Evolutionary conservation across 495 filamentous ascomycete genomes (phyloP), one percentile per base, ranked within the genome.

Genomic region (Mytilinidion resinicola): DNA sequence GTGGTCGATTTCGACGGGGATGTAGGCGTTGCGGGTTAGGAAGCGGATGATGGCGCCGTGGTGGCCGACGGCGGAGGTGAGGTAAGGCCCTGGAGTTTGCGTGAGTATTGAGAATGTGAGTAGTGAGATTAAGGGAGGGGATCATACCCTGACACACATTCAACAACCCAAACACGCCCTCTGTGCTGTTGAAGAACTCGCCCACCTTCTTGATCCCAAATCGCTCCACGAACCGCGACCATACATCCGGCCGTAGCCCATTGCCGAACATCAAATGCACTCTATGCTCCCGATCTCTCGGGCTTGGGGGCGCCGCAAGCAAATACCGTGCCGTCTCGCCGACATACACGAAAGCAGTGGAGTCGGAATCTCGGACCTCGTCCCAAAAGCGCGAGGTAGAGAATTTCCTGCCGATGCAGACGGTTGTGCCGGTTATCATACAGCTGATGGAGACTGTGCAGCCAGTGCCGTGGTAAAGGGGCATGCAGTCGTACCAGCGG

Each of bases 261-360:
- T 92, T 92, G 8, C 88, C 88, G 61, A 81, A 88, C 72, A 90
- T 87, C 46, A 78, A 72, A 17, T 80, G 78, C 10, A 90, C 77
- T 12, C 77, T 78, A 62, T 93, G 88, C 5, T 82, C 73, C 19
- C 74, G 78, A 59, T 93, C 89, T 2, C 78, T 69, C 0, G 82
- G 77, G 1, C 78, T 82, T 0, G 83, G 81, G 0, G 87, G 85
- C 10, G 81, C 79, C 0, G 86, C 82, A 14, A 93, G 79, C 1
- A 93, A 77, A 54, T 91, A 93, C 3, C 88, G 77, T 25, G 87
- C 80, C 0, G 85, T 88, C 69, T 93, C 88, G 61, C 89, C 88
- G n/a, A 93, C 89, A 64, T 93, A 93, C 10, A 86, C 81, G 68
- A 91, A 87, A 56, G 80, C 74, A 1, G 85, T 91, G 4, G 87